Conservation (phyloP, 306 rosid genomes). For the Cicer bijugum region DNA sequence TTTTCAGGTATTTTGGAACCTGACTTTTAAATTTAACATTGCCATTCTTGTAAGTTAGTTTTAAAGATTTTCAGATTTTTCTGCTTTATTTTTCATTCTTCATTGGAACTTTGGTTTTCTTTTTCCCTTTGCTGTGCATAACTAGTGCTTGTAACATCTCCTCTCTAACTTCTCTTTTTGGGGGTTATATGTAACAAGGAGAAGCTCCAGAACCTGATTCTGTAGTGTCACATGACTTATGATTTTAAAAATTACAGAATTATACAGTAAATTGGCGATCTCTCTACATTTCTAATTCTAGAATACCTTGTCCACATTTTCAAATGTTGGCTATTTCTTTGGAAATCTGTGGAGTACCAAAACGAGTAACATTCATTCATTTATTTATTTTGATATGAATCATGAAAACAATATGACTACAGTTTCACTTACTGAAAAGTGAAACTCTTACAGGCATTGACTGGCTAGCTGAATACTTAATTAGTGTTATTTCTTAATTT, state of each 20-base stretch:
- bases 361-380: too few relatives aligned
- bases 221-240: neutral
- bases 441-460: neutral
- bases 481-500: slow-evolving; percentile 22
- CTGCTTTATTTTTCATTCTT: neutral
- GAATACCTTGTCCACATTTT: slow-evolving; percentile 2
- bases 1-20: slow-evolving; percentile 71
- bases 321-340: neutral
- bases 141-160: slow-evolving; percentile 21
- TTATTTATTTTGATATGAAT: too few relatives aligned
- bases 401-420: neutral
- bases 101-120: slow-evolving; percentile 22
- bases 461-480: neutral
- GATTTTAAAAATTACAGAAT: slow-evolving; percentile 4
- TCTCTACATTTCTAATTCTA: slow-evolving; percentile 9
- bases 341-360: slow-evolving; percentile 4
- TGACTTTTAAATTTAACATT: neutral
- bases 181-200: slow-evolving; percentile 13
- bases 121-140: slow-evolving; percentile 2
- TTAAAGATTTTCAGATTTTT: slow-evolving; percentile 5
- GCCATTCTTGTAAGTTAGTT: slow-evolving; percentile 20
- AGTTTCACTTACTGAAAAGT: neutral
- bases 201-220: slow-evolving; percentile 34
- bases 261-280: neutral
- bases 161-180: slow-evolving; percentile 14